Evolutionary conservation across 495 filamentous ascomycete genomes (phyloP).

Genomic region (Aspergillus egyptiacus): DNA sequence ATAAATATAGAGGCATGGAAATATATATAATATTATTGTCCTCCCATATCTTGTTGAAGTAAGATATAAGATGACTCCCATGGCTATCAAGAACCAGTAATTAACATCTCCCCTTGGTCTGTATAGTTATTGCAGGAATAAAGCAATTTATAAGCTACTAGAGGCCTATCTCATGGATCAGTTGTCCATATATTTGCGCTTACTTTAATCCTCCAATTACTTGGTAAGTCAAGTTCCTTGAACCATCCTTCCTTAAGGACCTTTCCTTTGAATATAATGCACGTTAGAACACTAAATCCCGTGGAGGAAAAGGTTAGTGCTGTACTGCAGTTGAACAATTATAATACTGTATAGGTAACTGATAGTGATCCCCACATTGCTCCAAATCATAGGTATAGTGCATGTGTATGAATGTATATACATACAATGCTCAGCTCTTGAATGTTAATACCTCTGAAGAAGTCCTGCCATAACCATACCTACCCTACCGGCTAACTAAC

Average conservation of each 20-base stretch:
- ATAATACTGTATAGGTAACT: too few relatives aligned
- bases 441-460: too few relatives aligned
- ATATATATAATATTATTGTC: conserved; percentile 21
- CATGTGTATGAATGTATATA: too few relatives aligned
- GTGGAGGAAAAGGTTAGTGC: too few relatives aligned
- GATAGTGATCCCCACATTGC: too few relatives aligned
- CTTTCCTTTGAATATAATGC: too few relatives aligned
- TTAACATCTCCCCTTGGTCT: neutral
- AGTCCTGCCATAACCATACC: too few relatives aligned
- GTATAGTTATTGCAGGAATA: conserved; percentile 2
- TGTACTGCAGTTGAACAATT: too few relatives aligned
- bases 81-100: conserved; percentile 15
- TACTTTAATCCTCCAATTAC: conserved; percentile 1
- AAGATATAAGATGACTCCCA: conserved; percentile 20
- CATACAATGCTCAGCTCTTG: too few relatives aligned
- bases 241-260: neutral
- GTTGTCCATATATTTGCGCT: conserved; percentile 23
- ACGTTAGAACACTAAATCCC: too few relatives aligned
- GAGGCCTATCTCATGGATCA: conserved; percentile 19
- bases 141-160: conserved; percentile 15
- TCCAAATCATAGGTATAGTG: too few relatives aligned
- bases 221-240: neutral
- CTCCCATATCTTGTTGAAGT: conserved; percentile 19
- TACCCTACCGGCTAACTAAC: too few relatives aligned
- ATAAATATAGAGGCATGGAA: conserved; percentile 22